Conservation (phyloP, 2,329 filamentous ascomycete genomes). For the Aureobasidium sp. region DNA sequence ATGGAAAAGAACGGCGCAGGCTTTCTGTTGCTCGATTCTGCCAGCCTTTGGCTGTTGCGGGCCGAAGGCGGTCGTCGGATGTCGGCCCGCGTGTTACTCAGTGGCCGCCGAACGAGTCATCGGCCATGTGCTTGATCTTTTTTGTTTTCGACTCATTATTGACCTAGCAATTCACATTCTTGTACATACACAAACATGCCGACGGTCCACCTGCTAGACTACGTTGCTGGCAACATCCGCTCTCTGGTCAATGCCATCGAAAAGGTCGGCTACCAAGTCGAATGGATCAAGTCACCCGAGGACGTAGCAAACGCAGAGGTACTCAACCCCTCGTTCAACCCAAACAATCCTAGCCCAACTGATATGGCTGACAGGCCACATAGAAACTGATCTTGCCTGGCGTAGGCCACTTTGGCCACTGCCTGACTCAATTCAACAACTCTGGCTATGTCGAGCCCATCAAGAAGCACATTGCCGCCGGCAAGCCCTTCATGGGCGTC, state of each 20-base stretch:
- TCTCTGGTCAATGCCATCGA: constrained; percentile 97
- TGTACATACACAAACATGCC: constrained; percentile 49
- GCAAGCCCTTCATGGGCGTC: constrained; percentile 98
- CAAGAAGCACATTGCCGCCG: constrained; percentile 70
- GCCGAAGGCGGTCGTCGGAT: constrained; percentile 9
- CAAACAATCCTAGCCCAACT: not conserved
- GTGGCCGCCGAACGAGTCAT: constrained; percentile 1
- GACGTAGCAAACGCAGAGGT: constrained; percentile 84
- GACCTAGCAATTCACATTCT: not conserved
- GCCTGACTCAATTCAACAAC: constrained; percentile 71
- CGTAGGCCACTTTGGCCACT: constrained; percentile 97
- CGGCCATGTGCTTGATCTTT: constrained; percentile 3
- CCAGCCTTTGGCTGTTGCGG: not conserved
- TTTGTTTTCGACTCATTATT: not conserved
- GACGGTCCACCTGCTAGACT: constrained; percentile 74
- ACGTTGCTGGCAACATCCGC: constrained; percentile 92
- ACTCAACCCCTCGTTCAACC: constrained; percentile 20
- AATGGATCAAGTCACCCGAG: constrained; percentile 81
- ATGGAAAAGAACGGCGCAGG: too few species aligned
- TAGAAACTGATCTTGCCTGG: constrained; percentile 92
- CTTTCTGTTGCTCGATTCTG: too few species aligned
- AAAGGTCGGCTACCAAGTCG: constrained; percentile 84
- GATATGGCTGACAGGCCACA: constrained; percentile 24
- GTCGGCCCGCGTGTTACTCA: not conserved
- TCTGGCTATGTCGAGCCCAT: constrained; percentile 82